A percentile compares a stretch with the other conserved stretches of the same genome.
Conservation (phyloP, 306 rosid genomes). For the Biancaea sappan region DNA sequence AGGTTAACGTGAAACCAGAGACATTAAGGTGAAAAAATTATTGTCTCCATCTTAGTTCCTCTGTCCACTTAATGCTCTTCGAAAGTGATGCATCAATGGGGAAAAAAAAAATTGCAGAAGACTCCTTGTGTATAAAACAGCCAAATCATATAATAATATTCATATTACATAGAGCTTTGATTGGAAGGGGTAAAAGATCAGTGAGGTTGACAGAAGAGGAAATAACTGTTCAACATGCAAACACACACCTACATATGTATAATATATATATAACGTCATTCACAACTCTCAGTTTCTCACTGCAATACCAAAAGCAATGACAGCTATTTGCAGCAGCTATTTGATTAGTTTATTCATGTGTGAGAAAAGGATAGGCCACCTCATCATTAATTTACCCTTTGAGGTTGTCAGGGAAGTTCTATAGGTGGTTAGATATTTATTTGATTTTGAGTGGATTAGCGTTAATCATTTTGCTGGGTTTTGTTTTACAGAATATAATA, state of each 20-base stretch:
- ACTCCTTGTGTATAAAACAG: conserved; percentile 41
- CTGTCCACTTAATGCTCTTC: conserved; percentile 5
- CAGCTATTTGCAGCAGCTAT: conserved; percentile 8
- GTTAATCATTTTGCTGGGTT: too few relatives aligned
- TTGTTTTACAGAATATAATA: too few relatives aligned
- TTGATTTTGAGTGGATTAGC: too few relatives aligned
- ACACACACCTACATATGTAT: too few relatives aligned
- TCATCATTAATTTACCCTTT: conserved; percentile 30
- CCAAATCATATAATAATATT: background rate
- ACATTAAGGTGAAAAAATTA: conserved; percentile 10
- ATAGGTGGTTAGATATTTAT: too few relatives aligned
- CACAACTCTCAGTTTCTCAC: conserved; percentile 1
- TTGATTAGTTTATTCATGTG: conserved; percentile 3
- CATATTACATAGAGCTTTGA: conserved; percentile 3
- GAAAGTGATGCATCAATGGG: conserved; percentile 44
- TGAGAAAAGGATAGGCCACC: conserved; percentile 24
- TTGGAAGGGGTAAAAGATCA: conserved; percentile 15
- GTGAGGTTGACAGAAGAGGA: conserved; percentile 48
- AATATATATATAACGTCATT: background rate
- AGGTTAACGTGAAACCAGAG: background rate
- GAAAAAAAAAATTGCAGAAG: conserved; percentile 38
- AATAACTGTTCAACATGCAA: too few relatives aligned
- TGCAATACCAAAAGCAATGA: conserved; percentile 11
- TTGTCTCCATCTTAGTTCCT: conserved; percentile 29
- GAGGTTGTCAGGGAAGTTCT: conserved; percentile 24